These are phyloP conservation scores for Pseudonitzschia multiseries DNA, from an alignment of 108 stramenopile genomes.

Conservation along the genomic window DNA sequence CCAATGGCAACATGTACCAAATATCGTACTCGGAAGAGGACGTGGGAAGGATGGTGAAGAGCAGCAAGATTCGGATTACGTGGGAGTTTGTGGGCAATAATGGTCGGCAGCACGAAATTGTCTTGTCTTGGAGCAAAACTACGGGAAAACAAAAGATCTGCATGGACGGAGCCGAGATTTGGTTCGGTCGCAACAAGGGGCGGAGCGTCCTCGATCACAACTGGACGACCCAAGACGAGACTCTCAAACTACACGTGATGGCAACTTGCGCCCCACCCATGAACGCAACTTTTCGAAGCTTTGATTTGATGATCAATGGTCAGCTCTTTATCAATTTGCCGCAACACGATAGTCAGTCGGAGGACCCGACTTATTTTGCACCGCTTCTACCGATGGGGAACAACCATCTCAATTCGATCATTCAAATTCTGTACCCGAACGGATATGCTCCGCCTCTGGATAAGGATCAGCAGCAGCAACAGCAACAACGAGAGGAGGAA, in stretches of 20 bases:
- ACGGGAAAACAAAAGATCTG: constrained; percentile 23
- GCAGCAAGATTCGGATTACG: constrained; percentile 15
- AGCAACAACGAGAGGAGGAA: constrained; percentile 2
- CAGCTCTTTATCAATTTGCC: constrained; percentile 19
- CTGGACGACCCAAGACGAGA: constrained; percentile 14
- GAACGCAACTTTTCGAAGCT: constrained; percentile 5
- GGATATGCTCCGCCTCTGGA: constrained; percentile 9
- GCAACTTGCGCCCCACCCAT: constrained; percentile 20
- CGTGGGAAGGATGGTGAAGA: constrained; percentile 20
- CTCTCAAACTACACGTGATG: constrained; percentile 13
- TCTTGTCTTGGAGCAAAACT: constrained; percentile 12
- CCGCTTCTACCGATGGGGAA: neutral
- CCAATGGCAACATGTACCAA: neutral
- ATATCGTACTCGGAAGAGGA: constrained; percentile 15
- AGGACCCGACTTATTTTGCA: neutral
- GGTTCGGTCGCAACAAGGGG: constrained; percentile 24
- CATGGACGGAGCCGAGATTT: constrained; percentile 20
- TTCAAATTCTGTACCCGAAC: constrained; percentile 25
- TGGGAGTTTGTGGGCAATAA: constrained; percentile 12
- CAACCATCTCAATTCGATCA: constrained; percentile 7
- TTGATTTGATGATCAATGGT: constrained; percentile 28
- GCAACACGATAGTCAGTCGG: neutral
- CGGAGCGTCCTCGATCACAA: constrained; percentile 20
- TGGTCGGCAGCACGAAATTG: constrained; percentile 1
- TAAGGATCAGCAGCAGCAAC: constrained; percentile 5